These are phyloP conservation scores for Apiotrichum laibachii DNA, from an alignment of 1,284 basidiomycete genomes.

Conservation along the genomic window DNA sequence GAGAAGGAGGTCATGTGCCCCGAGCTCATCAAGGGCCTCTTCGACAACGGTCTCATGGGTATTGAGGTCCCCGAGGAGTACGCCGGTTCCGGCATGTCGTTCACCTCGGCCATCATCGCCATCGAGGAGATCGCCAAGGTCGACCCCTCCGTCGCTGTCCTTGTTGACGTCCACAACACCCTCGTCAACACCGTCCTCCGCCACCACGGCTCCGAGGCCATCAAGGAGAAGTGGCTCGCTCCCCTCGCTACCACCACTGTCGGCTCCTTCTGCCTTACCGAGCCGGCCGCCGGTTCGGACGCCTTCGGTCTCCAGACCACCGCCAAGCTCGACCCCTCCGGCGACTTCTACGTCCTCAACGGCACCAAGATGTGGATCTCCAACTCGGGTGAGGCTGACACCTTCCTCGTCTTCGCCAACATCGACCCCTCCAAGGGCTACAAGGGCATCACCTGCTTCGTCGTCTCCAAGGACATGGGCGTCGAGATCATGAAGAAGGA, in stretches of 20 bases:
- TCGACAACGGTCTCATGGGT: slow-evolving; percentile 96
- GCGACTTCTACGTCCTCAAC: slow-evolving; percentile 33
- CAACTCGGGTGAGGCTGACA: slow-evolving; percentile 92
- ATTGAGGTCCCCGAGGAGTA: slow-evolving; percentile 85
- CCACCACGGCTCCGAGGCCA: slow-evolving; percentile 76
- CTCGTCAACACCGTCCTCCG: slow-evolving; percentile 93
- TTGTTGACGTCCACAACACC: slow-evolving; percentile 98
- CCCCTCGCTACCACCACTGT: slow-evolving; percentile 75
- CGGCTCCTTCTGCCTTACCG: slow-evolving; percentile 93
- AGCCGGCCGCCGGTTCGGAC: slow-evolving; percentile 89
- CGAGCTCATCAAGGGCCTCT: slow-evolving; percentile 77
- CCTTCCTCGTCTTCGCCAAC: slow-evolving; percentile 85
- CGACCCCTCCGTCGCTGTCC: slow-evolving; percentile 92
- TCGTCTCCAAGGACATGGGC: slow-evolving; percentile 94
- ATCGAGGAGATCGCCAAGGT: slow-evolving; percentile 90
- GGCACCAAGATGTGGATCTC: slow-evolving; percentile 99
- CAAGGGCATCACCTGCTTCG: slow-evolving; percentile 98
- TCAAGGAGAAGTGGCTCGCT: slow-evolving; percentile 87
- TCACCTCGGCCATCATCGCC: slow-evolving; percentile 91
- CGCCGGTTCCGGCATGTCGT: slow-evolving; percentile 85
- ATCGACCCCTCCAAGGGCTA: slow-evolving; percentile 93
- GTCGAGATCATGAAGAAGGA: slow-evolving; percentile 98
- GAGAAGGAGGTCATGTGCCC: slow-evolving; percentile 92
- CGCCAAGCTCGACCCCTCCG: slow-evolving; percentile 67
- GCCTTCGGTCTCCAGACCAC: slow-evolving; percentile 95